These are phyloP conservation scores for Singerocomus rubriflavus DNA, from an alignment of 1,284 basidiomycete genomes.

Conservation along the genomic window DNA sequence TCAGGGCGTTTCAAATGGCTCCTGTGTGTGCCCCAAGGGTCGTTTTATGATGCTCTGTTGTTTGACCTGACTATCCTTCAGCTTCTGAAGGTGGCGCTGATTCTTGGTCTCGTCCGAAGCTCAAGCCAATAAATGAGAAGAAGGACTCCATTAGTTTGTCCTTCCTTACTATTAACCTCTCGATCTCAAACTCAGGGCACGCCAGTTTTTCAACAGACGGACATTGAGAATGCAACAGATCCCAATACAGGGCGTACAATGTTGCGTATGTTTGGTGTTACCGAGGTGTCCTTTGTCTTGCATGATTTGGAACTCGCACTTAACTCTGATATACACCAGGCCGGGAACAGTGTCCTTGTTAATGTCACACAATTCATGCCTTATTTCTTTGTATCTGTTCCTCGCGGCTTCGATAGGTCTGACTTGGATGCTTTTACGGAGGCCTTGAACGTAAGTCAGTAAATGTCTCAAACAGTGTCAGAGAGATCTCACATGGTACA, in stretches of 20 bases:
- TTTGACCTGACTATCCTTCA: conserved; percentile 22
- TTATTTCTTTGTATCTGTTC: conserved; percentile 88
- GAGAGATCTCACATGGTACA: conserved; percentile 5
- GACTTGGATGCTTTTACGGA: conserved; percentile 66
- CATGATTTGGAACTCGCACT: background rate
- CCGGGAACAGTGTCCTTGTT: conserved; percentile 84
- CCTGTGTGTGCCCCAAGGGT: conserved; percentile 33
- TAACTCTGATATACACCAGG: conserved; percentile 38
- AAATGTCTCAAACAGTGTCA: background rate
- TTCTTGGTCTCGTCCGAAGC: conserved; percentile 72
- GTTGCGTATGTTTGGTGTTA: conserved; percentile 86
- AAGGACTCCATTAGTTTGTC: conserved; percentile 58
- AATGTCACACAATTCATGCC: conserved; percentile 81
- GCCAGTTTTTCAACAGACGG: conserved; percentile 90
- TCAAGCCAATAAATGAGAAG: conserved; percentile 55
- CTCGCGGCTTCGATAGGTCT: conserved; percentile 72
- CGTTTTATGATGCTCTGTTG: background rate
- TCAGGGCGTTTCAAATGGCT: conserved; percentile 52
- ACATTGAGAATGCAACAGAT: conserved; percentile 76
- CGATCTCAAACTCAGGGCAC: conserved; percentile 1
- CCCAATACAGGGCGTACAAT: conserved; percentile 42
- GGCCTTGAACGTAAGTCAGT: conserved; percentile 71
- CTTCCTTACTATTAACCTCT: background rate
- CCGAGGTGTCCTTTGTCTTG: conserved; percentile 49
- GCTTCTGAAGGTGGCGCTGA: conserved; percentile 74